These are phyloP conservation scores for Kregervanrija pseudodelftensis DNA, from an alignment of 805 yeast species.

Conservation along the genomic window DNA sequence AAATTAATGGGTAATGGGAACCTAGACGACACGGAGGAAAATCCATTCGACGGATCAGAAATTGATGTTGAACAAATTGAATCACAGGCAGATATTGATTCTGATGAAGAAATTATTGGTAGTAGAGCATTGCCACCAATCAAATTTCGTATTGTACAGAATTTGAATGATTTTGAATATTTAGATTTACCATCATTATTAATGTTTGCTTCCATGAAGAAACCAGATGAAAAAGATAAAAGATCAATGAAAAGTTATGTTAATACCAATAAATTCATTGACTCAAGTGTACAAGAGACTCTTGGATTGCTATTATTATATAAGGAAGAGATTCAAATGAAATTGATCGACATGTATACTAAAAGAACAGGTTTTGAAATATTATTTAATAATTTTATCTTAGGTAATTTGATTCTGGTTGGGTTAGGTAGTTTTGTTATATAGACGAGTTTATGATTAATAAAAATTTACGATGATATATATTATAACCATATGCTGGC, in stretches of 20 bases:
- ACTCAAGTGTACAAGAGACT: conserved; percentile 23
- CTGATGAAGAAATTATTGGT: neutral
- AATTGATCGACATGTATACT: conserved; percentile 23
- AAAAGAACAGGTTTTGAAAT: conserved; percentile 28
- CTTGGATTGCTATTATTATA: conserved; percentile 22
- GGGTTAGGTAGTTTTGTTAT: conserved; percentile 32
- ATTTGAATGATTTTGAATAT: conserved; percentile 34
- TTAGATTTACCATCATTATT: conserved; percentile 24
- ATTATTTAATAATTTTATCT: conserved; percentile 31
- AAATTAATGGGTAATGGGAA: conserved; percentile 3
- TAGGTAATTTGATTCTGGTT: conserved; percentile 31
- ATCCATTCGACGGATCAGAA: conserved; percentile 25
- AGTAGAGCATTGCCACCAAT: conserved; percentile 25
- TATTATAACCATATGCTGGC: too few species aligned
- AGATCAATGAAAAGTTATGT: conserved; percentile 13
- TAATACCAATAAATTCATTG: conserved; percentile 26
- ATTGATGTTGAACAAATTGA: conserved; percentile 12
- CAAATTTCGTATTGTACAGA: conserved; percentile 40
- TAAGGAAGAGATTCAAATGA: conserved; percentile 26
- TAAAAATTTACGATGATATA: neutral
- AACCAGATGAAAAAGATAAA: conserved; percentile 9
- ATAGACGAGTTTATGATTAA: conserved; percentile 6
- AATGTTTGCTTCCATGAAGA: conserved; percentile 13
- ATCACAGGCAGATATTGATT: conserved; percentile 8
- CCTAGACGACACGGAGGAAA: conserved; percentile 11